Evolutionary conservation across 805 yeast genomes (phyloP).

Genomic region (Priceomyces medius): DNA sequence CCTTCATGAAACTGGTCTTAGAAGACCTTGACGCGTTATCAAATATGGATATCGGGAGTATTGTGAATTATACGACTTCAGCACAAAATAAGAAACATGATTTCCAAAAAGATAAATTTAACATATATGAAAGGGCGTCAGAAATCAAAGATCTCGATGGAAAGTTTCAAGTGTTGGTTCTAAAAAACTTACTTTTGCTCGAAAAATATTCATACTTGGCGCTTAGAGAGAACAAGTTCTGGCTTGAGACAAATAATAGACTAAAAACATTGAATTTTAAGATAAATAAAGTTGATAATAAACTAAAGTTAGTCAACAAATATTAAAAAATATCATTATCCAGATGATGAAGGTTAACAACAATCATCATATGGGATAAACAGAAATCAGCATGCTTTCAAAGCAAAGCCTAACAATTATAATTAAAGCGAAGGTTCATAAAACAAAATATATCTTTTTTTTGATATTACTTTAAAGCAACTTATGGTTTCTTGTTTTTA

Average conservation of each 20-base stretch:
- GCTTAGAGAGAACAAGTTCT: conserved; percentile 23
- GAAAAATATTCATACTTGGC: conserved; percentile 25
- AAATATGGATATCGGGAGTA: conserved; percentile 18
- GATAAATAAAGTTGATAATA: conserved; percentile 7
- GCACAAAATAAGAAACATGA: conserved; percentile 18
- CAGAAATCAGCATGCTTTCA: too few relatives aligned
- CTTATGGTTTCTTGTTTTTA: too few relatives aligned
- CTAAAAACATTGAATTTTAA: conserved; percentile 10
- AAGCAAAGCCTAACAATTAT: too few relatives aligned
- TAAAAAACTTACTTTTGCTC: conserved; percentile 29
- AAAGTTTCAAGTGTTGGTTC: conserved; percentile 20
- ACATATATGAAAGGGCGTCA: conserved; percentile 7
- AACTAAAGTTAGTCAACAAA: neutral
- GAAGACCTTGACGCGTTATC: conserved; percentile 21
- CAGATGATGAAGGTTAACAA: too few relatives aligned
- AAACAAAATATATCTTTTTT: too few relatives aligned
- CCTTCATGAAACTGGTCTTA: conserved; percentile 20
- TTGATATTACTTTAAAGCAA: too few relatives aligned
- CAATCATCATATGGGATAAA: too few relatives aligned
- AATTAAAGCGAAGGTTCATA: too few relatives aligned
- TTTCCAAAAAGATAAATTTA: conserved; percentile 10
- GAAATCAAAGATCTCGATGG: conserved; percentile 16
- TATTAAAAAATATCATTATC: neutral
- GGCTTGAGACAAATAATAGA: conserved; percentile 23
- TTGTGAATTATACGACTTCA: conserved; percentile 18